These are phyloP conservation scores for Moniliophthora roreri DNA, from an alignment of 1,284 basidiomycete genomes.

Conservation along the genomic window DNA sequence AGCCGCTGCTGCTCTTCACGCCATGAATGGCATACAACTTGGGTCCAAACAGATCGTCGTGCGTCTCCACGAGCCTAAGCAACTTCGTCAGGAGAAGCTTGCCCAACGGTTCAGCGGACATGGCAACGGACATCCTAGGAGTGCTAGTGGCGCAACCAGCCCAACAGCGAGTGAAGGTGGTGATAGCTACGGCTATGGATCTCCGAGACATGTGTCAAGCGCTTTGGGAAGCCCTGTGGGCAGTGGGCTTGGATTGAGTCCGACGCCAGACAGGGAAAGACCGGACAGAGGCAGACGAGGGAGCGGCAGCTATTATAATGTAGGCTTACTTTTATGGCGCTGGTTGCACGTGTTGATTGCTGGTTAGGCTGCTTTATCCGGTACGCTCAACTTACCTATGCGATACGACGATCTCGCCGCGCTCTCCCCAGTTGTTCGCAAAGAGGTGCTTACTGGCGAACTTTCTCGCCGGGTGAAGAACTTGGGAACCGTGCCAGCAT, in stretches of 20 bases:
- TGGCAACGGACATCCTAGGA: constrained; percentile 69
- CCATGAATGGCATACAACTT: constrained; percentile 75
- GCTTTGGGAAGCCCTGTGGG: constrained; percentile 56
- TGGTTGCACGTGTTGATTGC: constrained; percentile 4
- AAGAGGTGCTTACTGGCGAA: constrained; percentile 81
- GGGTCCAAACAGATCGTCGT: constrained; percentile 82
- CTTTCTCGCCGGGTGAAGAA: constrained; percentile 71
- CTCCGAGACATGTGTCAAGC: constrained; percentile 1
- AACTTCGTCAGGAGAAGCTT: constrained; percentile 83
- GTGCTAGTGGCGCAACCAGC: constrained; percentile 76
- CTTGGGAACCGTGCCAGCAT: constrained; percentile 46
- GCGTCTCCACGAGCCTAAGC: constrained; percentile 87
- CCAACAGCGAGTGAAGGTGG: constrained; percentile 79
- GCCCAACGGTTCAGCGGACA: constrained; percentile 73
- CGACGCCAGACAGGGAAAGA: constrained; percentile 57
- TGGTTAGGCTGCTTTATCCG: constrained; percentile 68
- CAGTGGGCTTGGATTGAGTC: constrained; percentile 47
- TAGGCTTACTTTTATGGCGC: constrained; percentile 28
- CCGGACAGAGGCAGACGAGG: constrained; percentile 69
- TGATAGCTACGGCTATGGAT: constrained; percentile 61
- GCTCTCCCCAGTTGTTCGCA: constrained; percentile 79
- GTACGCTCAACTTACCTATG: constrained; percentile 77
- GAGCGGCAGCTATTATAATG: constrained; percentile 82
- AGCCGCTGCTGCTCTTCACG: constrained; percentile 73
- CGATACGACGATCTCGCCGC: constrained; percentile 79